These are phyloP conservation scores for Naganishia friedmannii DNA, from an alignment of 768 basidiomycete species.

Conservation along the genomic window DNA sequence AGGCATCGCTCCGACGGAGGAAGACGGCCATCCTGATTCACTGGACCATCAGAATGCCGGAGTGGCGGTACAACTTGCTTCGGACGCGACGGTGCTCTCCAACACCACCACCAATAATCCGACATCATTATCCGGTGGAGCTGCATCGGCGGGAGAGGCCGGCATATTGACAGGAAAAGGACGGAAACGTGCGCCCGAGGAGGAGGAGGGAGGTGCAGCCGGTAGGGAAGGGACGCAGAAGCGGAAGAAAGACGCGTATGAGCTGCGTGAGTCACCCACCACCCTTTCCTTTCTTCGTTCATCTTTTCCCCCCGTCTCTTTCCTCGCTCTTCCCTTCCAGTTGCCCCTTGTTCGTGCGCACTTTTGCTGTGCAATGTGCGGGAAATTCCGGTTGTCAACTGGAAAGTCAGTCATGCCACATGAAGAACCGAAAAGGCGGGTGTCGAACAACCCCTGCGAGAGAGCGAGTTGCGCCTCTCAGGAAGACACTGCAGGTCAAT, in stretches of 20 bases:
- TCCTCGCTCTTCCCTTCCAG: too few relatives aligned
- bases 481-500: too few relatives aligned
- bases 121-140: background rate
- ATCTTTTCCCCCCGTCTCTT: too few relatives aligned
- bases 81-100: background rate
- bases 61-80: slow-evolving; percentile 6
- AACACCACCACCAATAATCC: background rate
- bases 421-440: too few relatives aligned
- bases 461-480: too few relatives aligned
- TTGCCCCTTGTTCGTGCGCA: too few relatives aligned
- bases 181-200: slow-evolving; percentile 34
- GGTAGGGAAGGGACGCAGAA: slow-evolving; percentile 27
- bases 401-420: too few relatives aligned
- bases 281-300: too few relatives aligned
- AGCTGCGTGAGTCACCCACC: slow-evolving; percentile 39
- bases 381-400: too few relatives aligned
- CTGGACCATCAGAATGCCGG: slow-evolving; percentile 7
- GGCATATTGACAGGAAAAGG: slow-evolving; percentile 14
- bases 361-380: too few relatives aligned
- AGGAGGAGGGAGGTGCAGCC: slow-evolving; percentile 47
- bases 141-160: background rate
- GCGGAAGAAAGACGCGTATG: slow-evolving; percentile 49
- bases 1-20: slow-evolving; percentile 20
- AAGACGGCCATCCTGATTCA: slow-evolving; percentile 22
- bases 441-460: too few relatives aligned